phyloP scores from a whole-genome alignment of 2,329 filamentous ascomycete species.

The Teratosphaeria viscida region DNA sequence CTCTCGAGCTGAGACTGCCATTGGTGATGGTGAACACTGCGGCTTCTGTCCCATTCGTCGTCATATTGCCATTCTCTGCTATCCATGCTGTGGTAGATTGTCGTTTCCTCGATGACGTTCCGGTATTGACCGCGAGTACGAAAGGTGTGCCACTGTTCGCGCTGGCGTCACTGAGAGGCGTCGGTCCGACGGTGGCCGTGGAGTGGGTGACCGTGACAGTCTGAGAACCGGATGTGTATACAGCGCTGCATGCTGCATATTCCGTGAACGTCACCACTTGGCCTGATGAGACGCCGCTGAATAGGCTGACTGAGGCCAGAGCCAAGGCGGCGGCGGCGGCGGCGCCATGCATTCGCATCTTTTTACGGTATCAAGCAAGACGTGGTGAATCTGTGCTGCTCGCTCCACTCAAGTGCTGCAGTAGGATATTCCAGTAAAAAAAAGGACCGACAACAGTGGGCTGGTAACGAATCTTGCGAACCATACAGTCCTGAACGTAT shows the following conservation, averaged over 20 bases:
- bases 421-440: neutral
- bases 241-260: constrained; percentile 18
- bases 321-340: constrained; percentile 8
- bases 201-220: constrained; percentile 19
- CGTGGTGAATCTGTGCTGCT: neutral
- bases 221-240: constrained; percentile 10
- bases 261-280: constrained; percentile 18
- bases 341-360: constrained; percentile 5
- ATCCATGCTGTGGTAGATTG: constrained; percentile 20
- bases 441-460: neutral
- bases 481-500: neutral
- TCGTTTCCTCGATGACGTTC: constrained; percentile 7
- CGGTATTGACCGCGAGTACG: constrained; percentile 17
- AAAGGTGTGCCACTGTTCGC: constrained; percentile 24
- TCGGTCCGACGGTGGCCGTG: constrained; percentile 19
- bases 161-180: constrained; percentile 16
- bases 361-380: neutral
- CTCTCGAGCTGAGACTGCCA: constrained; percentile 16
- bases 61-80: constrained; percentile 24
- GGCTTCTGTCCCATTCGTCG: constrained; percentile 19
- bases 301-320: constrained; percentile 3
- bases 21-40: constrained; percentile 21
- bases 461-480: neutral
- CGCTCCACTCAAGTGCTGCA: neutral
- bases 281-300: constrained; percentile 2